Evolutionary conservation across 176 grass and related monocot species (phyloP), one percentile per base, ranked within the genome.

Genomic region (Stipa capillata): DNA sequence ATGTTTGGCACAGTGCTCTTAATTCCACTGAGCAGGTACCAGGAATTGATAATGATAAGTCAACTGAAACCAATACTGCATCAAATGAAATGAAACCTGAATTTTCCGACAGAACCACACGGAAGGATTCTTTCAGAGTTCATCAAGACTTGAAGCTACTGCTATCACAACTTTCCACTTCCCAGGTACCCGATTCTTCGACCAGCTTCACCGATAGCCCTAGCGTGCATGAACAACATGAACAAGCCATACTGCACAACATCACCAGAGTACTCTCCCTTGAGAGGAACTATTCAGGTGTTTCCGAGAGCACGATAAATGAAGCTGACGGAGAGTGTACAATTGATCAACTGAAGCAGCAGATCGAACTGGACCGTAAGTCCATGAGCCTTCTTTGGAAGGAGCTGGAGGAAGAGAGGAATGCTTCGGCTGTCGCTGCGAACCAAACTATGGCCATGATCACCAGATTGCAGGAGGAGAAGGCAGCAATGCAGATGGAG

Each of bases 381-480:
- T 92, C 91, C 12, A 94, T 97, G 82, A 84, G 36, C 39, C 74
- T 88, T 49, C 79, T 97, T 52, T 94, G 85, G 75, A 94, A 88
- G 73, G 94, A 97, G 55, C 85, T 97, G 64, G 94, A 97, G 57
- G 94, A 94, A 85, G 91, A 94, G 83, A 84, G 94, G 48, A 92
- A 76, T 50, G 89, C 94, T 14, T 82, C 91, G 27, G 85, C 94
- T 28, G 82, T 97, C 52, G 91, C 91, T 2, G 85, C 91, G n/a
- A 94, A 82, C 74, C 90, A 97, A 78, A 84, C 94, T 2, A 97
- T 97, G 94, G 87, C 89, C 44, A 97, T 97, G 94, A 97, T 97
- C 55, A 94, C 89, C 18, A 92, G 87, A 78, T 79, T 97, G 57
- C 91, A 97, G 80, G 94, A 94, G 82, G 94, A 97, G 82, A 97